Percentiles rank a stretch among this genome's conserved stretches.
These are phyloP conservation scores for Miamiensis avidus DNA, from an alignment of 169 alveolate genomes.

Conservation along the genomic window DNA sequence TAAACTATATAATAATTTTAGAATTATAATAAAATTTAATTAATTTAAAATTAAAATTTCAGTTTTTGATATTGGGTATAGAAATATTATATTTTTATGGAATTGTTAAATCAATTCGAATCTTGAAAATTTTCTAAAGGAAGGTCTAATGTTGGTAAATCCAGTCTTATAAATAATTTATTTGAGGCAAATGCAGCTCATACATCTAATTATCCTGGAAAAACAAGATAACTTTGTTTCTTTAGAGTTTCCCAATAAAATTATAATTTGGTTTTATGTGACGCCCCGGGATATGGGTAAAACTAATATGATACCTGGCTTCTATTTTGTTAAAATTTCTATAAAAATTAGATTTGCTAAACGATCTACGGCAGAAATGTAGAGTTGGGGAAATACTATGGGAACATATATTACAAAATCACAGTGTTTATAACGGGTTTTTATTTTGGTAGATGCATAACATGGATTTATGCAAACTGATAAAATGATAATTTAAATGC, in stretches of 20 bases:
- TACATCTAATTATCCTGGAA: neutral
- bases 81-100: no score
- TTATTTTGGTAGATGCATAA: neutral
- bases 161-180: neutral
- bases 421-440: neutral
- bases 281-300: neutral
- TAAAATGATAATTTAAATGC: neutral
- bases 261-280: neutral
- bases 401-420: neutral
- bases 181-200: neutral
- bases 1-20: no score
- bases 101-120: no score
- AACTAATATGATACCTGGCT: no score
- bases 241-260: neutral
- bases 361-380: neutral
- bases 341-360: neutral
- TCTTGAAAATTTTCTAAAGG: neutral
- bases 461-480: neutral
- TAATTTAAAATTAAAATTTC: no score
- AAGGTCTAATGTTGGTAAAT: neutral
- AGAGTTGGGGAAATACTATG: neutral
- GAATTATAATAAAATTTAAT: no score
- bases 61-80: neutral
- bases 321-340: no score
- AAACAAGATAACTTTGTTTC: neutral